These are phyloP conservation scores for Pyrenochaeta sp. DNA, from an alignment of 2,329 filamentous ascomycete genomes.

Conservation along the genomic window DNA sequence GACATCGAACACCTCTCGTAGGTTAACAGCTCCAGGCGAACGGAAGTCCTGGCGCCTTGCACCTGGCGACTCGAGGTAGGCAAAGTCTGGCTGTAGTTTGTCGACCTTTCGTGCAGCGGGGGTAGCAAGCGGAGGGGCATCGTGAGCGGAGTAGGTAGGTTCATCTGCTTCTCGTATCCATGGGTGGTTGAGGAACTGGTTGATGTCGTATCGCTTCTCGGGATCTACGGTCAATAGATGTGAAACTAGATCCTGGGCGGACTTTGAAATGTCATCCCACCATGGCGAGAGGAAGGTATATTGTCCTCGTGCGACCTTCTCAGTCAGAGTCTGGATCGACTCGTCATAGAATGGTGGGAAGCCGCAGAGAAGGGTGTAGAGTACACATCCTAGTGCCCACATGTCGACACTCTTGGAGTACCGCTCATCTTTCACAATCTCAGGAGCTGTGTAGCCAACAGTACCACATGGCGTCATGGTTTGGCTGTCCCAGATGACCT, in stretches of 20 bases:
- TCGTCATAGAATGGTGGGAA: constrained; percentile 99
- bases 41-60: constrained; percentile 88
- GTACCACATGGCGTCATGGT: constrained; percentile 99
- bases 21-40: constrained; percentile 91
- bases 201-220: constrained; percentile 92
- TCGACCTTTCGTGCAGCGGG: constrained; percentile 70
- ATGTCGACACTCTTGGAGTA: constrained; percentile 99
- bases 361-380: constrained; percentile 95
- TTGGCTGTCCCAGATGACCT: constrained; percentile 97
- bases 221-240: constrained; percentile 95
- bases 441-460: constrained; percentile 95
- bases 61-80: constrained; percentile 66
- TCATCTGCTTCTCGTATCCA: constrained; percentile 83
- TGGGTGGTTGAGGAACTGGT: constrained; percentile 90
- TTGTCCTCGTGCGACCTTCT: constrained; percentile 96
- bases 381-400: constrained; percentile 97
- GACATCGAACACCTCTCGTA: constrained; percentile 97
- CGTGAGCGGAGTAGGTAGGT: constrained; percentile 70
- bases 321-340: constrained; percentile 94
- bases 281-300: constrained; percentile 98
- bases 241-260: constrained; percentile 91
- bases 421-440: constrained; percentile 98
- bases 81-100: constrained; percentile 59
- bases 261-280: constrained; percentile 99
- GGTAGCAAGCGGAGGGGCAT: constrained; percentile 76